Base-by-base conservation (phyloP, 371 early-diverging fungal genomes). In the Catenaria anguillulae region DNA sequence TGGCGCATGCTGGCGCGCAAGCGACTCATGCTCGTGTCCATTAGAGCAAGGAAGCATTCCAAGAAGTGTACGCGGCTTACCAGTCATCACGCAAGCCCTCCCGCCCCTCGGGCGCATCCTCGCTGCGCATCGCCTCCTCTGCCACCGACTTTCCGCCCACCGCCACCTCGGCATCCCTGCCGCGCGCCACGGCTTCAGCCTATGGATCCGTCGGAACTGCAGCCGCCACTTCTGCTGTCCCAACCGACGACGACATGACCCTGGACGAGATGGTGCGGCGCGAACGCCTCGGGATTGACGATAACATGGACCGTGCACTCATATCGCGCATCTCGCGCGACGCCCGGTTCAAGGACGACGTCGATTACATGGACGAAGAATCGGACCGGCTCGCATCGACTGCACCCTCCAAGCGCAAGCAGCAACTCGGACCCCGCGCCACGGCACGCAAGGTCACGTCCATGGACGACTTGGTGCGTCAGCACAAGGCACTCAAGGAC, bases 341-440 rank as follows among this genome's bases (percentile, higher is more conserved):
- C 35, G 6, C 50, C 23, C 35, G 23, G 36, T 64, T 62, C 31
- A n/a, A 34, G 21, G 68, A 70, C 52, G 65, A 69, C 42, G 55
- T 74, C 60, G 96, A 94, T 61, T 92, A 94, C 60, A 80, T 92
- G 81, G 94, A 94, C 69, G 95, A 93, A 24, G 80, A 87, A 33
- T 80, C 84, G 2, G 92, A 92, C 64, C 77, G 77, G n/a, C 76
- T 93, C 62, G 59, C 77, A 79, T 26, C 71, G 73, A 62, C 75
- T 75, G n/a, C 79, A 74, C 33, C 85, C 42, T 83, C 82, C 63
- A 83, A 86, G 61, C 76, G 79, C 69, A 52, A 15, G 48, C n/a
- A 58, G 15, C n/a, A n/a, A n/a, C n/a, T n/a, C n/a, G n/a, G n/a
- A n/a, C n/a, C n/a, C n/a, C 40, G 40, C 17, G 40, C 40, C 17